These are phyloP conservation scores for Sordariomycetes sp. DNA, from an alignment of 2,329 filamentous ascomycete genomes.

Conservation along the genomic window DNA sequence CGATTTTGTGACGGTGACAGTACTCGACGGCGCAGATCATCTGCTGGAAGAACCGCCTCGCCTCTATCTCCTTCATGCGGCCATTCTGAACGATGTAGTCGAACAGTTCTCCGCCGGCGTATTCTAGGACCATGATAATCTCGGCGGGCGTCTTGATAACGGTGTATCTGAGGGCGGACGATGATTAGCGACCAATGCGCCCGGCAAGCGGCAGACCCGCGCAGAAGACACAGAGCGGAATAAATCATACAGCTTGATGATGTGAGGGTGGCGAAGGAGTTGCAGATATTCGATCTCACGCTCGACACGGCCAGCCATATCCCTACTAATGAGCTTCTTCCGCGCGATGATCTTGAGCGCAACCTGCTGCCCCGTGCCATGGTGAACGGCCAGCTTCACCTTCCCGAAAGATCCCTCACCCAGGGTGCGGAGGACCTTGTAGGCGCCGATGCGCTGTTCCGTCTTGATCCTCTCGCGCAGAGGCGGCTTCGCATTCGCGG, in stretches of 20 bases:
- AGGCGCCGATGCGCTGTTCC: conserved; percentile 82
- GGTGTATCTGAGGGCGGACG: conserved; percentile 54
- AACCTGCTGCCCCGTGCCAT: conserved; percentile 87
- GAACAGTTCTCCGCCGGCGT: conserved; percentile 91
- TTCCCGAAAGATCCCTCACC: conserved; percentile 98
- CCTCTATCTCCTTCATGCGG: conserved; percentile 80
- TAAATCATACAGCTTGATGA: conserved; percentile 78
- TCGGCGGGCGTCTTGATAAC: conserved; percentile 91
- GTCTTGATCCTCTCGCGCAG: conserved; percentile 4
- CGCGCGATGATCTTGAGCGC: conserved; percentile 96
- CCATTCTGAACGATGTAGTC: conserved; percentile 96
- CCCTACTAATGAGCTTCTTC: conserved; percentile 89
- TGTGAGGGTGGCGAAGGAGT: conserved; percentile 89
- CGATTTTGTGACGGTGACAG: conserved; percentile 97
- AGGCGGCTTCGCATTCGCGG: neutral
- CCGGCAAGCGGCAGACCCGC: neutral
- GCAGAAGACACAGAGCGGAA: neutral
- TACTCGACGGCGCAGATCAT: conserved; percentile 99
- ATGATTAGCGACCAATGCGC: neutral
- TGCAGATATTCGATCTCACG: conserved; percentile 97
- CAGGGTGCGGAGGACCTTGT: conserved; percentile 80
- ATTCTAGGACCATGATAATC: conserved; percentile 99
- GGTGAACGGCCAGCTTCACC: conserved; percentile 91
- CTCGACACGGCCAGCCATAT: conserved; percentile 97
- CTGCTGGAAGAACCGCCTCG: conserved; percentile 97